Conservation (phyloP, 345 rosid species). For the Acer saccharum region DNA sequence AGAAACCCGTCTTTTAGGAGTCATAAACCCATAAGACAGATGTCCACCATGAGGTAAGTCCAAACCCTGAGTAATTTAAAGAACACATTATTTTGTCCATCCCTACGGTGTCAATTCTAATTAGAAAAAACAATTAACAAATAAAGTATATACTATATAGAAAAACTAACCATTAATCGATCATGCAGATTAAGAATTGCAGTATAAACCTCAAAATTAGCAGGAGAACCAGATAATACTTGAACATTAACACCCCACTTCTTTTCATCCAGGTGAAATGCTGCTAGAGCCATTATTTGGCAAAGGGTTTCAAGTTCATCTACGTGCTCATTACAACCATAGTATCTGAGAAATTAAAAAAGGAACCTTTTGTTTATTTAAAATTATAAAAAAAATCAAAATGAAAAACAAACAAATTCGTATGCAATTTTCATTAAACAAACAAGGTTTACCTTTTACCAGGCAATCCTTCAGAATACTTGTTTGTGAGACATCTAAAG, state of each 20-base stretch:
- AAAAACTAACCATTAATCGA: constrained; percentile 67
- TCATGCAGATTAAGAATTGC: constrained; percentile 90
- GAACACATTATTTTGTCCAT: constrained; percentile 13
- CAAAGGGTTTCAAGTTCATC: constrained; percentile 92
- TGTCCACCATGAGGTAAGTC: constrained; percentile 96
- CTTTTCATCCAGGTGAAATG: constrained; percentile 69
- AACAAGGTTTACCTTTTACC: constrained; percentile 73
- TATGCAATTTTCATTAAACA: background rate
- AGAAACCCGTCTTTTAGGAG: constrained; percentile 88
- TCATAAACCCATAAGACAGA: constrained; percentile 96
- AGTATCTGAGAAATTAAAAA: constrained; percentile 51
- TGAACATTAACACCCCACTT: constrained; percentile 98
- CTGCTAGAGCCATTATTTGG: constrained; percentile 78
- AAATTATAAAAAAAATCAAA: constrained; percentile 12
- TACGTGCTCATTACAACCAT: constrained; percentile 90
- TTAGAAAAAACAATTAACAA: background rate
- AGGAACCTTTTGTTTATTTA: background rate
- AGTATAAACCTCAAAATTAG: constrained; percentile 94
- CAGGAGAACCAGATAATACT: constrained; percentile 96
- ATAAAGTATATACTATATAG: background rate
- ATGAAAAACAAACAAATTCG: background rate
- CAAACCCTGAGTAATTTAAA: constrained; percentile 56
- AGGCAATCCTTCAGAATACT: constrained; percentile 93
- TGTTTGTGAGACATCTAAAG: constrained; percentile 55
- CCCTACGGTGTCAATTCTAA: constrained; percentile 9